Evolutionary conservation across 2,329 filamentous ascomycete species (phyloP), one percentile per base, ranked within the genome.

Genomic region (Macrophomina pseudophaseolina): DNA sequence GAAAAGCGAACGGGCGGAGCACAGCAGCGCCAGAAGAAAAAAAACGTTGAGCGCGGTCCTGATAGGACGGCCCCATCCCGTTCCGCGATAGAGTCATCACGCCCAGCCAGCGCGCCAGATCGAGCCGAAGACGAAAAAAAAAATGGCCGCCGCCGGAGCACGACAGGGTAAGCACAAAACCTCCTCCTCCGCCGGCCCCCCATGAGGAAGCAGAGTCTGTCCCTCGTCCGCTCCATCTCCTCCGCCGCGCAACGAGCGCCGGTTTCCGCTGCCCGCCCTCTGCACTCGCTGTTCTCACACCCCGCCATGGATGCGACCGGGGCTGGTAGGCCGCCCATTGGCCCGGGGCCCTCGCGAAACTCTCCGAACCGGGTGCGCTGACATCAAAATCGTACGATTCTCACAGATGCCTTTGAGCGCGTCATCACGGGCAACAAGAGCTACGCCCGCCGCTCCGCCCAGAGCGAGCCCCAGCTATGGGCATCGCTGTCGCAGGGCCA

Each of bases 381-480:
- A 65, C 64, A 65, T 59, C 42, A 59, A 35, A 53, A 60, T 66
- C 64, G 64, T 60, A 66, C 51, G 52, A 58, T 58, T 63, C 40
- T 9, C 68, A 63, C 66, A 82, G 87, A 90, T 78, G 80, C 82
- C 68, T 89, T 89, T 73, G 80, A 85, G 71, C 85, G 86, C 73
- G 87, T 88, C 68, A 79, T 93, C 72, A 85, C 85, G 79, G 87
- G 85, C 72, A 93, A 93, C 81, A 86, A 87, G 70, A 83, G 88
- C 70, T 94, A 90, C 89, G 88, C 89, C 44, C 82, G 85, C 67
- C 86, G 89, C 72, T 89, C 88, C 70, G 79, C 84, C 59, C 83
- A 87, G 69, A 83, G 88, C 72, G 87, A 93, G 70, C 90, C 91
- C 1, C 82, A 87, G 16, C 89, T 92, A 80, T 93, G 94, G 80